Evolutionary conservation across 768 basidiomycete genomes (phyloP), one percentile per base, ranked within the genome.

Genomic region (Lentinula boryana): DNA sequence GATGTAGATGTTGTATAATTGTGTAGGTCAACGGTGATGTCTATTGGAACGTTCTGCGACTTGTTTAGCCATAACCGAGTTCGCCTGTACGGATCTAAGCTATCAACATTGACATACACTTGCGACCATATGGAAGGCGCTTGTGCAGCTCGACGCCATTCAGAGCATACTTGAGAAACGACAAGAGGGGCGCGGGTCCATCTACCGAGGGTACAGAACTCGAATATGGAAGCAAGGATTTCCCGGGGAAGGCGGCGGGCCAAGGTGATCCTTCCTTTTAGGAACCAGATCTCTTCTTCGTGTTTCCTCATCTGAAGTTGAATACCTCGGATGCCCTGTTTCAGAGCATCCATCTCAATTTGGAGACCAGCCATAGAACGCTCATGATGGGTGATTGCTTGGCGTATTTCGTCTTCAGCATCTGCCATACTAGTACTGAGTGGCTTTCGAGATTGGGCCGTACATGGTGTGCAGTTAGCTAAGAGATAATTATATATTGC

Each of bases 171-270:
- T 51, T 84, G 81, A 9, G 84, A 86, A 44, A 76, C 77, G 35
- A 78, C 73, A 13, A 87, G 67, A 18, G 85, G 85, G 18, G 79
- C 82, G 31, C 77, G 75, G 31, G 78, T 79, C 80, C 82, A 85
- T 12, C 81, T 80, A 50, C 76, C 74, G 21, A 69, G 70, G 4
- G 78, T 76, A 68, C 82, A 83, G 41, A 74, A 70, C 61, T 82
- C 79, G 64, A 87, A 83, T 36, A 87, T 80, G 61, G 70, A 68
- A 32, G 79, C 79, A 27, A 87, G 75, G 27, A 86, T 68, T 66
- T 87, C 85, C 1, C 72, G 71, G 4, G 84, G 83, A 58, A 85
- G 73, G 23, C 79, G 81, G n/a, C 77, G 76, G 7, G 84, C 85
- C 43, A 86, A 76, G 1, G 84, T 83, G 49, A 81, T 77, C 38